Evolutionary conservation across 2,329 filamentous ascomycete genomes (phyloP).

Genomic region (Neofusicoccum kwambonambiense): DNA sequence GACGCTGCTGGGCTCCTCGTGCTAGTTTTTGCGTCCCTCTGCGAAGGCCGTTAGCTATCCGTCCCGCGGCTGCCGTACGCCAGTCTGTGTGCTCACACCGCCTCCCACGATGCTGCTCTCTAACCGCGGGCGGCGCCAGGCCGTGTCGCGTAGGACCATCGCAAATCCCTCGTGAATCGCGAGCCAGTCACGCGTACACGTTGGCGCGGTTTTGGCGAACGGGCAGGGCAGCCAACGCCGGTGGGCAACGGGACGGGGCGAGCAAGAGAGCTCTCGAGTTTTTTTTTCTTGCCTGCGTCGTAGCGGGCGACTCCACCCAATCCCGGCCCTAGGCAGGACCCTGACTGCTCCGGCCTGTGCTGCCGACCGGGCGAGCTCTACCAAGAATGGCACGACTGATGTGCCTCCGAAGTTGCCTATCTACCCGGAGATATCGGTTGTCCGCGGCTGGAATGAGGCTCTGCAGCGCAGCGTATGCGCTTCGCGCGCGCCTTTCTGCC

Average conservation of each 20-base stretch:
- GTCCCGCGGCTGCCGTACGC: not conserved
- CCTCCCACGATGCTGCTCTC: not conserved
- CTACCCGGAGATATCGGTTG: not conserved
- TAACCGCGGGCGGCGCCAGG: not conserved
- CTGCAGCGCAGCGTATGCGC: not conserved
- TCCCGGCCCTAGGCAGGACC: constrained; percentile 1
- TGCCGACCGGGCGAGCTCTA: not conserved
- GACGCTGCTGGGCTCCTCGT: not conserved
- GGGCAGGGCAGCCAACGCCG: not conserved
- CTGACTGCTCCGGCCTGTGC: constrained; percentile 7
- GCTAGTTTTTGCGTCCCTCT: not conserved
- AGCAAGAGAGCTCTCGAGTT: not conserved
- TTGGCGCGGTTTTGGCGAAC: not conserved
- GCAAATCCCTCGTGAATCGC: not conserved
- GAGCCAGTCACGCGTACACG: constrained; percentile 2
- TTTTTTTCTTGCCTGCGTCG: not conserved
- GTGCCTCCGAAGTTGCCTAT: not conserved
- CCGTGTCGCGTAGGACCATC: not conserved
- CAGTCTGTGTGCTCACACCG: constrained; percentile 9
- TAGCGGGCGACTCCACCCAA: not conserved
- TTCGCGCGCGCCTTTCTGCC: not conserved
- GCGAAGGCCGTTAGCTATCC: not conserved
- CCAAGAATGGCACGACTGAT: not conserved
- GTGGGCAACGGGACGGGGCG: not conserved
- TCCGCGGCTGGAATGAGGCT: not conserved